These are phyloP conservation scores for Didymella keratinophila DNA, from an alignment of 2,329 filamentous ascomycete genomes.

Conservation along the genomic window DNA sequence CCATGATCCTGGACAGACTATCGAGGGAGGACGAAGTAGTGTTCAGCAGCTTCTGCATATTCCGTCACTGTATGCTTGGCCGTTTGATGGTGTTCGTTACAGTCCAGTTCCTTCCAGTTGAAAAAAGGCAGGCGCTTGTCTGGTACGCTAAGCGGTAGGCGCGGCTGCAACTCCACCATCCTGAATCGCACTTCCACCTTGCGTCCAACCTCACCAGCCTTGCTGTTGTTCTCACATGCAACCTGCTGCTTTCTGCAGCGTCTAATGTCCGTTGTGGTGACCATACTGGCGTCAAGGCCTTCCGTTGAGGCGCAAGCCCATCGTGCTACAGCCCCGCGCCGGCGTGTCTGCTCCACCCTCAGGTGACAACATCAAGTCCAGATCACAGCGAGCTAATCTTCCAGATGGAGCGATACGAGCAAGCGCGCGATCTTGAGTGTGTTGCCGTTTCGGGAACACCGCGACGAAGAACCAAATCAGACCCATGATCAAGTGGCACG, in stretches of 20 bases:
- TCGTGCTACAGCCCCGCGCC: conserved; percentile 14
- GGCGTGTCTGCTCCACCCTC: conserved; percentile 16
- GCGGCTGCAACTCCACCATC: conserved; percentile 7
- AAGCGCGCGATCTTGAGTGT: conserved; percentile 9
- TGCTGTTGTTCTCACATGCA: neutral
- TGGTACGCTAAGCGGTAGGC: conserved; percentile 24
- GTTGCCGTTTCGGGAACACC: neutral
- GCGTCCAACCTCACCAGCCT: conserved; percentile 6
- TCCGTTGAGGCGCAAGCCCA: conserved; percentile 12
- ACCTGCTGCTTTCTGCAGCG: conserved; percentile 1
- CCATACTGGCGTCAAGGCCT: conserved; percentile 4
- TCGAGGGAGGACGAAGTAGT: conserved; percentile 3
- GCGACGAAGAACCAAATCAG: conserved; percentile 8
- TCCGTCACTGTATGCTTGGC: conserved; percentile 6
- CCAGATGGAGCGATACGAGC: conserved; percentile 11
- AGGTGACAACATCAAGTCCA: conserved; percentile 12
- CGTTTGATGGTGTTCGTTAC: conserved; percentile 2
- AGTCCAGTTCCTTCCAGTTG: neutral
- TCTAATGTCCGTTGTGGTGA: neutral
- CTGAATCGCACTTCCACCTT: conserved; percentile 4
- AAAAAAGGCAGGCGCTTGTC: conserved; percentile 10
- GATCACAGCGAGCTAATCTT: conserved; percentile 6
- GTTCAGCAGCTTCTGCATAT: conserved; percentile 10
- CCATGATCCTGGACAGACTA: conserved; percentile 2
- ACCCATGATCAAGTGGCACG: conserved; percentile 17